phyloP scores from a whole-genome alignment of 768 basidiomycete species.

The Ramaria sp. region DNA sequence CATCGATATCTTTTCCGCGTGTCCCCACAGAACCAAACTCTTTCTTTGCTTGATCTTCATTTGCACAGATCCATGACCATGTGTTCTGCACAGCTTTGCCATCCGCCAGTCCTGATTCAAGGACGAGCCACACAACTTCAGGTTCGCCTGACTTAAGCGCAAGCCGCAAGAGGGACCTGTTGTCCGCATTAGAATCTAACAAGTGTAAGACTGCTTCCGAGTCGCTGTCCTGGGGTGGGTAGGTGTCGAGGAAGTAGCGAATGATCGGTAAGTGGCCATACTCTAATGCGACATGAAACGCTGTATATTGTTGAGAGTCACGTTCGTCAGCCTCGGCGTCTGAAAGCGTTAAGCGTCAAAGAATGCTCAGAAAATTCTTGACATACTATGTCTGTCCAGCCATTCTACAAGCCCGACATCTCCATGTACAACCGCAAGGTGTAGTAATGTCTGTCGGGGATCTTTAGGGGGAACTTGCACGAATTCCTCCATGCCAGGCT shows the following conservation, averaged over 20 bases:
- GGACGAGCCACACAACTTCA: slow-evolving; percentile 51
- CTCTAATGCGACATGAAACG: slow-evolving; percentile 56
- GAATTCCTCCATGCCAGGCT: slow-evolving; percentile 42
- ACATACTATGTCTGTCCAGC: slow-evolving; percentile 63
- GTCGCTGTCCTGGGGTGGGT: slow-evolving; percentile 46
- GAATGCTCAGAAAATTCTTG: slow-evolving; percentile 1
- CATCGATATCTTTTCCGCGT: slow-evolving; percentile 16
- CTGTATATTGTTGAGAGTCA: slow-evolving; percentile 44
- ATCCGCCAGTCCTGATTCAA: slow-evolving; percentile 45
- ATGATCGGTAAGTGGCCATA: slow-evolving; percentile 42
- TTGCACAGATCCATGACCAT: slow-evolving; percentile 39
- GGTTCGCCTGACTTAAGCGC: slow-evolving; percentile 54
- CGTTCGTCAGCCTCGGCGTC: slow-evolving; percentile 68
- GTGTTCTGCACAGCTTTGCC: slow-evolving; percentile 37
- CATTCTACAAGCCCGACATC: slow-evolving; percentile 52
- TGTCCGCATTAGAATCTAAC: slow-evolving; percentile 24
- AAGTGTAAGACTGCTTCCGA: slow-evolving; percentile 24
- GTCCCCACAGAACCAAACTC: slow-evolving; percentile 8
- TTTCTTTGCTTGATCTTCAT: slow-evolving; percentile 16
- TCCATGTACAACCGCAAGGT: slow-evolving; percentile 49
- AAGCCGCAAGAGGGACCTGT: slow-evolving; percentile 37
- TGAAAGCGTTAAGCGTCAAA: slow-evolving; percentile 20
- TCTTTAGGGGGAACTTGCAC: slow-evolving; percentile 37
- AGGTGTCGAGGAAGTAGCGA: slow-evolving; percentile 49
- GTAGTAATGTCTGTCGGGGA: slow-evolving; percentile 56